Conservation (phyloP, 768 basidiomycete genomes). For the Phlegmacium glaucopus region DNA sequence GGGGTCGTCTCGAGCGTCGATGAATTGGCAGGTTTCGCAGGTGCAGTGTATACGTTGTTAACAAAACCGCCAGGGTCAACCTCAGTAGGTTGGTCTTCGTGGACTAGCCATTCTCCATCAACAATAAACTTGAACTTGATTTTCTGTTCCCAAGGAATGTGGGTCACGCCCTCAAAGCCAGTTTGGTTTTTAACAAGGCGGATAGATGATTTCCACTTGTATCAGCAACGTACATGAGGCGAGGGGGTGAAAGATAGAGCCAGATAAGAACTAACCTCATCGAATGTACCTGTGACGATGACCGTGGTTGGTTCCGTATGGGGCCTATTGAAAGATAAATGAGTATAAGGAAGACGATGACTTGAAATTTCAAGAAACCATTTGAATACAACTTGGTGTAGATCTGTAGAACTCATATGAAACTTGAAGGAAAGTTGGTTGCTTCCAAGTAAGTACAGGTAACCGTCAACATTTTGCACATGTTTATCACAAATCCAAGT, state of each 20-base stretch:
- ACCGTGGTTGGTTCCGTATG: slow-evolving; percentile 51
- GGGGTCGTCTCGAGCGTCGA: slow-evolving; percentile 7
- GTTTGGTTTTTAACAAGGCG: slow-evolving; percentile 47
- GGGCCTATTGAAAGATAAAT: slow-evolving; percentile 46
- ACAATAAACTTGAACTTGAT: slow-evolving; percentile 79
- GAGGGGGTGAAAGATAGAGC: neutral
- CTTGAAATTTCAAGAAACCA: slow-evolving; percentile 35
- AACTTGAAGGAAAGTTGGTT: slow-evolving; percentile 2
- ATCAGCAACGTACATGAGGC: slow-evolving; percentile 10
- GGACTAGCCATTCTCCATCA: slow-evolving; percentile 63
- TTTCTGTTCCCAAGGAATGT: slow-evolving; percentile 60
- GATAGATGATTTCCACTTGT: slow-evolving; percentile 60
- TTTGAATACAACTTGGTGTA: slow-evolving; percentile 49
- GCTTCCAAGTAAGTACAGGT: no score
- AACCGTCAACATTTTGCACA: no score
- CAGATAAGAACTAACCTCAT: slow-evolving; percentile 49
- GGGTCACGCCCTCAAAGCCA: slow-evolving; percentile 53
- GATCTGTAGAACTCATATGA: slow-evolving; percentile 27
- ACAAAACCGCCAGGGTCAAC: slow-evolving; percentile 58
- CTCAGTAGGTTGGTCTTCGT: slow-evolving; percentile 56
- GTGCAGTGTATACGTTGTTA: slow-evolving; percentile 65
- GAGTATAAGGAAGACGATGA: neutral
- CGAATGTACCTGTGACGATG: slow-evolving; percentile 75
- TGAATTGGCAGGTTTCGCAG: slow-evolving; percentile 35
- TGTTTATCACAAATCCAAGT: no score